Base-by-base conservation (phyloP, 2,329 filamentous ascomycete species). In the Fusarium globosum region DNA sequence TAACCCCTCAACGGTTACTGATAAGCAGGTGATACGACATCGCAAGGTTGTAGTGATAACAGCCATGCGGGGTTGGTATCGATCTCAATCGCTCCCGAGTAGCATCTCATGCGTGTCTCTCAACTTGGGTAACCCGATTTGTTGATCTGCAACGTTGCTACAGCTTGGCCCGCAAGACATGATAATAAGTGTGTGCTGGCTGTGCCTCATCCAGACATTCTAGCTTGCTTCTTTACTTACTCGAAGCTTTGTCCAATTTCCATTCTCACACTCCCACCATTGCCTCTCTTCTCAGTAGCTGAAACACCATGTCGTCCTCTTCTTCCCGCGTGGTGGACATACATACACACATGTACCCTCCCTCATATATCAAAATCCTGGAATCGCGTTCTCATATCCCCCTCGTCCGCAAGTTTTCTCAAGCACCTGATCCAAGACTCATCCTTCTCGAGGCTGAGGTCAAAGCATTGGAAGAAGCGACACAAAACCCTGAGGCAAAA, bases 261-360 rank as follows among this genome's bases (percentile, higher is more conserved):
- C 46, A 55, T 41, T 41, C 53, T 43, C 43, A 57, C 33, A 28
- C 51, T 39, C 48, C 30, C 28, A 42, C 36, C 46, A 46, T 39
- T 26, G 43, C 55, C 53, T 56, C 53, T 56, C 36, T 20, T 28
- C 36, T 61, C 48, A 18, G 53, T 35, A 38, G 41, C 49, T 45
- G 33, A 33, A 49, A 23, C 33, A 53, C 52, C 61, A 85, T 85
- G 84, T 74, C 79, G 21, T 79, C 81, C 26, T 72, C 80, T 51
- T 71, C 81, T 49, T 79, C 78, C 57, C 76, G 81, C 43, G 84
- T 92, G 58, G 90, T 92, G 64, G 90, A 92, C 82, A 87, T 92
- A 79, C 90, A 92, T 85, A 92, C 90, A 4, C 90, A 92, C 82
- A 90, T 92, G 87, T 92, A 92, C 80, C 89, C 90, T 21, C 89